phyloP scores from a whole-genome alignment of 441 rosid species.

The Gossypium aridum region DNA sequence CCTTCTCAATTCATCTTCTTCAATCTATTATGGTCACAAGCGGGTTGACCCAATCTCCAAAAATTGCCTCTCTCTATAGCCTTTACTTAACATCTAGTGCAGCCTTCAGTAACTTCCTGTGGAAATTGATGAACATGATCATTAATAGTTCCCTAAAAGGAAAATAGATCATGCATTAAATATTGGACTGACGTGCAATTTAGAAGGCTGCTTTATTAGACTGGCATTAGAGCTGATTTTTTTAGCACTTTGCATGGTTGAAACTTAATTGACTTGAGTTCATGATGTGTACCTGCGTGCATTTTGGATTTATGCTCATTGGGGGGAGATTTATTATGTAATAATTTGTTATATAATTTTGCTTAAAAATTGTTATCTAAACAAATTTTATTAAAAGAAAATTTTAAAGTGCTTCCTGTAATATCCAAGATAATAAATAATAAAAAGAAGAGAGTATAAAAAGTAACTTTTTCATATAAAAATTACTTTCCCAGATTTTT shows the following conservation, averaged over 20 bases:
- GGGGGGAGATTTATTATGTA: not conserved
- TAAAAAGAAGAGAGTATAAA: not conserved
- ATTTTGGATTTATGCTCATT: not conserved
- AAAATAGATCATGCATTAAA: not conserved
- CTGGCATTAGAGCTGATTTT: not conserved
- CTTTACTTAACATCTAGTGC: not conserved
- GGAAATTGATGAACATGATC: not conserved
- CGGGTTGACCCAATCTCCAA: not conserved
- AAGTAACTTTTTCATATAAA: not conserved
- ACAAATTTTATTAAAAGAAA: not conserved
- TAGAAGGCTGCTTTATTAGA: not conserved
- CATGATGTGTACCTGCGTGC: not conserved
- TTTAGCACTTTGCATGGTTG: not conserved
- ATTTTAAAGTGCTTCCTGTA: not conserved
- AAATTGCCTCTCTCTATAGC: constrained; percentile 2
- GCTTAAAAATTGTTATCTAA: not conserved
- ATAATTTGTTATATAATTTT: not conserved
- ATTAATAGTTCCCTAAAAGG: not conserved
- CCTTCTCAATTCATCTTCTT: not conserved
- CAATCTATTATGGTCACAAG: not conserved
- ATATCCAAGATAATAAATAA: not conserved
- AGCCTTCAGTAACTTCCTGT: not conserved
- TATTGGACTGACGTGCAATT: not conserved
- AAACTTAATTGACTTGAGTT: not conserved
- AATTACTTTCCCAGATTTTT: not conserved